Evolutionary conservation across 75 land plant genomes (phyloP).

Genomic region (Sequoiadendron giganteum): DNA sequence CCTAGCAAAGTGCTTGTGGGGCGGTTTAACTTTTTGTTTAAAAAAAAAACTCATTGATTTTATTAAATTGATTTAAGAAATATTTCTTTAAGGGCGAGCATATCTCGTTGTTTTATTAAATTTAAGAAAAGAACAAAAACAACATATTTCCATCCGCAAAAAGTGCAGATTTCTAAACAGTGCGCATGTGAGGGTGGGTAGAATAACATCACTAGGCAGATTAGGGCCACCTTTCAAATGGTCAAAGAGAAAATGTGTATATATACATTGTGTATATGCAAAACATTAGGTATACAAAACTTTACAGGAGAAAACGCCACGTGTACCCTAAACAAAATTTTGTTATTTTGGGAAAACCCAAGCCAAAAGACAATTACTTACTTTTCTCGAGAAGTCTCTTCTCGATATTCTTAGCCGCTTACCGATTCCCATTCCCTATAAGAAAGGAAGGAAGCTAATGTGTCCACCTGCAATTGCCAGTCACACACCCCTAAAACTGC

Average conservation of each 20-base stretch:
- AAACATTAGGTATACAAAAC: neutral
- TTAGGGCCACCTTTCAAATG: neutral
- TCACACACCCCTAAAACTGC: neutral
- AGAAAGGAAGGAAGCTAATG: neutral
- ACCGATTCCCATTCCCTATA: neutral
- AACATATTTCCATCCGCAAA: too few species aligned
- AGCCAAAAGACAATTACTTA: neutral
- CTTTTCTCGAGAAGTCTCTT: neutral
- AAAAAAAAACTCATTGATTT: too few species aligned
- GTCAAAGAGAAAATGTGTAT: neutral
- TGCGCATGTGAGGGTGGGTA: too few species aligned
- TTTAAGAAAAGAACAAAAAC: too few species aligned
- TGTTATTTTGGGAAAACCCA: neutral
- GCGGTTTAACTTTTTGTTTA: too few species aligned
- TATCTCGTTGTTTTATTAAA: too few species aligned
- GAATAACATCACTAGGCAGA: too few species aligned
- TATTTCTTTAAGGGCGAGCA: too few species aligned
- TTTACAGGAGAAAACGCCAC: neutral
- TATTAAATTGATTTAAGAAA: too few species aligned
- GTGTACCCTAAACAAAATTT: neutral
- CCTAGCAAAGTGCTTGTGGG: too few species aligned
- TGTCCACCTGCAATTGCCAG: slow-evolving; percentile 2
- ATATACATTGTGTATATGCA: neutral
- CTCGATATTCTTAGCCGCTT: neutral
- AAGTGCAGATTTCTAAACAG: too few species aligned